Evolutionary conservation across 371 early-diverging fungal genomes (phyloP).

Genomic region (Apophysomyces variabilis): DNA sequence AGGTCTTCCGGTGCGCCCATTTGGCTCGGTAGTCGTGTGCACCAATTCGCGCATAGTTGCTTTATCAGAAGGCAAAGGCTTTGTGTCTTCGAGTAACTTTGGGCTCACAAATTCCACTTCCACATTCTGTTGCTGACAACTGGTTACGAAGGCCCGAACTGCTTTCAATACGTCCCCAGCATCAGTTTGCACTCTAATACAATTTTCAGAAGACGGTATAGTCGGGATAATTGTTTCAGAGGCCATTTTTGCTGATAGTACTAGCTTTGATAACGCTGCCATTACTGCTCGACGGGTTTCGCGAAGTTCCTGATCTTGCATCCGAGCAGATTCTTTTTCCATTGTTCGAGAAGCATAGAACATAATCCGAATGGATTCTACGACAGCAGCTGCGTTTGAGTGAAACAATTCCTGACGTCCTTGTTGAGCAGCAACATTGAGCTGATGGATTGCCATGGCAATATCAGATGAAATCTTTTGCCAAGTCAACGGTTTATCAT

Average conservation of each 20-base stretch:
- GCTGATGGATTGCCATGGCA: constrained; percentile 63
- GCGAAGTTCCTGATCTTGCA: constrained; percentile 68
- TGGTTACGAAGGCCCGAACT: constrained; percentile 75
- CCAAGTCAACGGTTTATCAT: constrained; percentile 45
- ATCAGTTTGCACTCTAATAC: constrained; percentile 35
- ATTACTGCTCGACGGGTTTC: constrained; percentile 76
- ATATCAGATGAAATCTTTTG: constrained; percentile 64
- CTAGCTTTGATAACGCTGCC: constrained; percentile 77
- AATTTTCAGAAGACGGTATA: constrained; percentile 9
- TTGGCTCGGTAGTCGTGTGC: neutral
- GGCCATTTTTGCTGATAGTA: constrained; percentile 84
- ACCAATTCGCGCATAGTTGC: neutral
- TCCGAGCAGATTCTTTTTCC: constrained; percentile 67
- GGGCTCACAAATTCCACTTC: constrained; percentile 52
- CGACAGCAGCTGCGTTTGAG: constrained; percentile 50
- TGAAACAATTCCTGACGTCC: constrained; percentile 27
- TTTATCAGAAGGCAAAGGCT: neutral
- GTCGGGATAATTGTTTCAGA: constrained; percentile 68
- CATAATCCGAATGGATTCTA: constrained; percentile 86
- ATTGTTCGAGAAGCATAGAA: constrained; percentile 78
- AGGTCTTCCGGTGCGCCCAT: neutral
- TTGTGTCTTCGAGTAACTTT: constrained; percentile 23
- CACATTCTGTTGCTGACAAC: constrained; percentile 73
- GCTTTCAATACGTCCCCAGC: constrained; percentile 70
- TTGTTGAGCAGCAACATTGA: constrained; percentile 67